phyloP scores from a whole-genome alignment of 768 basidiomycete genomes.

The Termitomyces sp. region DNA sequence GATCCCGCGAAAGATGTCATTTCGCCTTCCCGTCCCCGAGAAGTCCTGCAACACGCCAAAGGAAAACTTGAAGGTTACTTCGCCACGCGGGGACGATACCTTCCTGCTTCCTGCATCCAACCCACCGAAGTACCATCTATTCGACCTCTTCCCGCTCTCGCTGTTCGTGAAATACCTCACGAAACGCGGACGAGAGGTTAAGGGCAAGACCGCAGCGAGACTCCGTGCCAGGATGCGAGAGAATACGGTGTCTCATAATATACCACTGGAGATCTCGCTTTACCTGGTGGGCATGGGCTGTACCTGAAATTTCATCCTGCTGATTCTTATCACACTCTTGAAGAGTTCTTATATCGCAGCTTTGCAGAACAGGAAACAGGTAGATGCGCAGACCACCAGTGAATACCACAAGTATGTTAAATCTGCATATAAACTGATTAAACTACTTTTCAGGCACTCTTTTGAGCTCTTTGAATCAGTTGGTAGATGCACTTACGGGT shows the following conservation, averaged over 20 bases:
- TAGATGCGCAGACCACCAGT: conserved; percentile 64
- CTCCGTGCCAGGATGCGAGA: conserved; percentile 47
- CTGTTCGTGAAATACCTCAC: conserved; percentile 45
- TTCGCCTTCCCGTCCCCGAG: neutral
- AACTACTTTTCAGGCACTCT: conserved; percentile 36
- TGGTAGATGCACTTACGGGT: conserved; percentile 65
- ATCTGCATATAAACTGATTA: neutral
- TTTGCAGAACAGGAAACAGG: conserved; percentile 50
- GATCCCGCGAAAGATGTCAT: conserved; percentile 15
- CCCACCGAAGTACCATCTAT: conserved; percentile 57
- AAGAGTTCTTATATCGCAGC: conserved; percentile 68
- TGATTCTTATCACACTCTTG: neutral
- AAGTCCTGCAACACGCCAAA: neutral
- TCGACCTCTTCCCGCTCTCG: conserved; percentile 72
- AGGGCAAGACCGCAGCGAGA: conserved; percentile 61
- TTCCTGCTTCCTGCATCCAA: conserved; percentile 49
- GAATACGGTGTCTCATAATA: conserved; percentile 49
- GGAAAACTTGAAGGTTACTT: conserved; percentile 34
- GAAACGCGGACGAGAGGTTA: conserved; percentile 44
- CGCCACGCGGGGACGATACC: conserved; percentile 38
- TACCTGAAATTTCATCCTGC: neutral
- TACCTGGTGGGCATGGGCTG: conserved; percentile 46
- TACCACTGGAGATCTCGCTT: conserved; percentile 67
- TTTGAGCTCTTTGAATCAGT: conserved; percentile 43
- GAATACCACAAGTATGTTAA: conserved; percentile 18